Base-by-base conservation (phyloP, 331 rosid species). In the Malus hybrid region DNA sequence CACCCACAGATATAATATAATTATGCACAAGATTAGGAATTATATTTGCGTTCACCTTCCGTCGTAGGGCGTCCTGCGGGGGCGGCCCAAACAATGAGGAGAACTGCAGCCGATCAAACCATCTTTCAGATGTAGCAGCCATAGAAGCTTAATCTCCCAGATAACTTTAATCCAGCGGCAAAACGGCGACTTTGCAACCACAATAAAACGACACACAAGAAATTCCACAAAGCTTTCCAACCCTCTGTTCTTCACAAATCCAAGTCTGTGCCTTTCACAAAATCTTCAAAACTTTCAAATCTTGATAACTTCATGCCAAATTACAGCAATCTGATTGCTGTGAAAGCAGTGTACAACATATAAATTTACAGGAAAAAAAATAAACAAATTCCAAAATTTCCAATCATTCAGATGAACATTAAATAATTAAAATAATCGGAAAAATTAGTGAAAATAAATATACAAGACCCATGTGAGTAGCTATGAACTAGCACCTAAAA, bases 81-180 rank as follows among this genome's bases (percentile, higher is more conserved):
- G 99, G 93, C 76, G 91, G 92, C 96, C 93, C 93, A 76, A 92
- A 95, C 87, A 95, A 81, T n/a, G 98, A 95, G 12, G 99, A 89
- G 83, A 63, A 89, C 42, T 82, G 90, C 67, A 95, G 93, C 33
- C 99, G 86, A 71, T 90, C 99, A 27, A 85, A 89, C 99, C 99
- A 95, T 73, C 97, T 86, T 83, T 89, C 99, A n/a, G 72, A 81
- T 55, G 87, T n/a, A 81, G 59, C 84, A 67, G 91, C 93, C 98
- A 92, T 92, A 1, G 82, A 75, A 32, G 72, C 77, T 67, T 73
- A 10, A 27, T 83, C 81, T 62, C 67, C 78, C 83, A 13, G 46
- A 13, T 39, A 44, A 73, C 42, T 66, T 46, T 77, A 71, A 68
- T 36, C 74, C 65, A 56, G 57, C 73, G 73, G 79, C 54, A 70